These are phyloP conservation scores for Decorospora gaudefroyi DNA, from an alignment of 2,329 filamentous ascomycete genomes.

Conservation along the genomic window DNA sequence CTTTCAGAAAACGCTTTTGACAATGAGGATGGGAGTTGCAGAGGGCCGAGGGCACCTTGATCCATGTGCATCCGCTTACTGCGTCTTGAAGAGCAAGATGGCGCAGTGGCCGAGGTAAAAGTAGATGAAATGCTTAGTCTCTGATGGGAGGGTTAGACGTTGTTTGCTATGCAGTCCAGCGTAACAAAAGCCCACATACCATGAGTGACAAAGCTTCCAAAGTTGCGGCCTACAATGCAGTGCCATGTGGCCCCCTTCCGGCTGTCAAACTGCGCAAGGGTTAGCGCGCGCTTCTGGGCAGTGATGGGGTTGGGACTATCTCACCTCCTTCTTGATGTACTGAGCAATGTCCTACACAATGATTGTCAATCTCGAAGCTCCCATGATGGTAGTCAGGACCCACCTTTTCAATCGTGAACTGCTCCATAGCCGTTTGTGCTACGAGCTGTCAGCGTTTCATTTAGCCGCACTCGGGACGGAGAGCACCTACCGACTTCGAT, in stretches of 20 bases:
- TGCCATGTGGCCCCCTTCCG: slow-evolving; percentile 99
- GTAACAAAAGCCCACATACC: slow-evolving; percentile 61
- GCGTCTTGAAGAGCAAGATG: slow-evolving; percentile 98
- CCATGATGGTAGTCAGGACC: neutral
- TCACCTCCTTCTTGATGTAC: slow-evolving; percentile 89
- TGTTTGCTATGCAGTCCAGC: too few relatives aligned
- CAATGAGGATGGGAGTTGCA: slow-evolving; percentile 6
- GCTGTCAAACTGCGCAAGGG: slow-evolving; percentile 76
- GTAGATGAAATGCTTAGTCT: slow-evolving; percentile 99
- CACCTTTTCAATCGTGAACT: slow-evolving; percentile 74
- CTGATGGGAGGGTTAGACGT: slow-evolving; percentile 56
- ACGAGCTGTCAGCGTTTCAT: slow-evolving; percentile 30
- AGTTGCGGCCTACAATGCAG: slow-evolving; percentile 97
- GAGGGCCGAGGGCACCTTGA: slow-evolving; percentile 3
- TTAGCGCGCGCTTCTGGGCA: slow-evolving; percentile 21
- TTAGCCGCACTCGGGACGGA: slow-evolving; percentile 12
- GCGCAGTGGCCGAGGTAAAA: slow-evolving; percentile 99
- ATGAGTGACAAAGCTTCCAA: slow-evolving; percentile 98
- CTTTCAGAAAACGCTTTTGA: neutral
- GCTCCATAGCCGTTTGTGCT: slow-evolving; percentile 74
- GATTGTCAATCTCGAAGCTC: slow-evolving; percentile 12
- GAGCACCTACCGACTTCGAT: slow-evolving; percentile 84
- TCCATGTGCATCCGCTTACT: slow-evolving; percentile 57
- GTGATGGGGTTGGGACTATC: neutral
- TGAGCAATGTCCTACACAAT: slow-evolving; percentile 83